Evolutionary conservation across 2,329 filamentous ascomycete species (phyloP), one percentile per base, ranked within the genome.

Genomic region (Aspergillus fumigatiaffinis): DNA sequence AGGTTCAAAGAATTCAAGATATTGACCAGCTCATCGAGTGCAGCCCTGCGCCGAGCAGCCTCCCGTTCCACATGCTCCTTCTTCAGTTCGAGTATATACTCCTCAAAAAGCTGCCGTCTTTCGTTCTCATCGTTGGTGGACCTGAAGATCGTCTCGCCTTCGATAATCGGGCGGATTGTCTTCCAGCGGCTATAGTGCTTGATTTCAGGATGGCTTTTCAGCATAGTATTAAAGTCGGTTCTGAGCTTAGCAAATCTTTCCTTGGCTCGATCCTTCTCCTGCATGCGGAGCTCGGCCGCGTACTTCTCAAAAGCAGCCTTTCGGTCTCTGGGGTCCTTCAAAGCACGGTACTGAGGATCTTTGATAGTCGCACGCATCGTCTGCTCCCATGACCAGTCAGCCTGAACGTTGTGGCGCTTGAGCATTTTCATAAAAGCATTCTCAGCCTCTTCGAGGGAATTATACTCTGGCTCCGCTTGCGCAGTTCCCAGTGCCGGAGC

Each of bases 151-250:
- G 91, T 94, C 80, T 99, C 94, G 51, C 89, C 89, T 75, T 97
- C 91, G 61, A 99, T 91, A 63, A 97, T 95, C 9, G 92, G 91
- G 51, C 91, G 87, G 53, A 93, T 94, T 17, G 91, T 97, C 82
- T 92, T 96, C 94, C 94, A 99, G 60, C 92, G 89, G 46, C 93
- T 97, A 75, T 95, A 97, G 73, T 97, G 87, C 75, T 92, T 94
- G 76, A 99, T 97, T 75, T 99, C 94, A 60, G 92, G 92, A 74
- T 99, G 93, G 64, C 92, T 92, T 76, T 89, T 91, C 64, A 99
- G 84, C 94, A 99, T 99, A 55, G 88, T 92, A 65, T 89, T 89
- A 76, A 99, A 99, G 80, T 97, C 94, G 74, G 90, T 84, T 68
- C 92, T 90, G 70, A 97, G 83, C 79, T 97, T 97, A 67, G 90